Evolutionary conservation across 768 basidiomycete species (phyloP).

Genomic region (Tricholoma sp.): DNA sequence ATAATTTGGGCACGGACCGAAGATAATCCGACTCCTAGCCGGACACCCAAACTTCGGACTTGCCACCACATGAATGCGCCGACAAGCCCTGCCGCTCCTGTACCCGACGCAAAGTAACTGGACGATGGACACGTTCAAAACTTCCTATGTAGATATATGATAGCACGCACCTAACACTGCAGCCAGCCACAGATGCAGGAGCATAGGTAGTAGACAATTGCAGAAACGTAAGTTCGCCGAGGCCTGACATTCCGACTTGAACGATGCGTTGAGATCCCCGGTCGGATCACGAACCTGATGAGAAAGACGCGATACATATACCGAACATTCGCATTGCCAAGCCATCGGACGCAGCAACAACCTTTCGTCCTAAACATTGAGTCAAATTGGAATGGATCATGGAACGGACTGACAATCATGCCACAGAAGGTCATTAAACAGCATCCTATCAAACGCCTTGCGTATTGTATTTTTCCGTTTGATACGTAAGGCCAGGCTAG

Average conservation of each 20-base stretch:
- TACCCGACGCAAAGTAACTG: slow-evolving; percentile 91
- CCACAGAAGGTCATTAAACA: slow-evolving; percentile 70
- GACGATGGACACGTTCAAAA: neutral
- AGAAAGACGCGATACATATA: slow-evolving; percentile 77
- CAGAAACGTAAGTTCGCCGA: slow-evolving; percentile 92
- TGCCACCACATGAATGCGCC: slow-evolving; percentile 97
- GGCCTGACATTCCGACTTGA: slow-evolving; percentile 39
- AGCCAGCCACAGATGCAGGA: slow-evolving; percentile 61
- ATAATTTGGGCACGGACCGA: slow-evolving; percentile 45
- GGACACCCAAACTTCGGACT: slow-evolving; percentile 78
- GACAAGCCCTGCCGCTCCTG: slow-evolving; percentile 88
- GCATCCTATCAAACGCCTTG: slow-evolving; percentile 68
- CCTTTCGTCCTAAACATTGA: slow-evolving; percentile 34
- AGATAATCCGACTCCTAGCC: slow-evolving; percentile 75
- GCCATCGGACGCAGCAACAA: slow-evolving; percentile 67
- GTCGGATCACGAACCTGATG: slow-evolving; percentile 50
- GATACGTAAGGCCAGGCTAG: slow-evolving; percentile 88
- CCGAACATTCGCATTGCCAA: slow-evolving; percentile 71
- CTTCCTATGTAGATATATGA: neutral
- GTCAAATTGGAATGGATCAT: neutral
- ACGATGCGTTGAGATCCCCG: neutral
- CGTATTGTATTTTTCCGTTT: slow-evolving; percentile 81
- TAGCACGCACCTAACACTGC: slow-evolving; percentile 67
- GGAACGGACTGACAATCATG: slow-evolving; percentile 66
- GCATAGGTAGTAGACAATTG: slow-evolving; percentile 84